phyloP scores from a whole-genome alignment of 495 filamentous ascomycete species.

The Bacidia rubella region DNA sequence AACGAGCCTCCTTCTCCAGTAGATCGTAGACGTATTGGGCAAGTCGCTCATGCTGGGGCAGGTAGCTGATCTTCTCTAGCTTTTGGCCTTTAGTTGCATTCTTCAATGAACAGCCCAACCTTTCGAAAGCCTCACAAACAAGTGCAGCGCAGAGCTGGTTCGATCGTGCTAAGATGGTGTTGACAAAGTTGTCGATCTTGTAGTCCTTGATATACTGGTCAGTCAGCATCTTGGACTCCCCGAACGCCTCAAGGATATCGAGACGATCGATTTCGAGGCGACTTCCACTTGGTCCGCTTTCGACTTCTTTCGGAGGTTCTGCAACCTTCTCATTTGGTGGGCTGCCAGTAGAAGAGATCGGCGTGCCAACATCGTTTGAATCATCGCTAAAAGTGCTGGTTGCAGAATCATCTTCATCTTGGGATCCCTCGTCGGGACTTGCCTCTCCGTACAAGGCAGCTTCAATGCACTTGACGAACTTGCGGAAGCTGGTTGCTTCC shows the following conservation, averaged over 20 bases:
- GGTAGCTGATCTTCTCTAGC: constrained; percentile 23
- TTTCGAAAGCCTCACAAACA: constrained; percentile 32
- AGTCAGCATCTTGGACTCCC: constrained; percentile 22
- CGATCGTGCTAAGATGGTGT: constrained; percentile 19
- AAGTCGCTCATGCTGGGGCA: constrained; percentile 23
- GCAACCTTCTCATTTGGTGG: background rate
- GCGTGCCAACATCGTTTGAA: background rate
- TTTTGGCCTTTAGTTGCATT: constrained; percentile 23
- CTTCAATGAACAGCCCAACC: constrained; percentile 26
- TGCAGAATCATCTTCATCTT: background rate
- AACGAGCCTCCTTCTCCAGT: constrained; percentile 28
- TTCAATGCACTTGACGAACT: constrained; percentile 17
- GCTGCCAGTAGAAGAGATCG: background rate
- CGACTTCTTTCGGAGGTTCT: background rate
- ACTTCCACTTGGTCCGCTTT: constrained; percentile 4
- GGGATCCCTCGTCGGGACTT: too few relatives aligned
- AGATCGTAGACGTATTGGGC: constrained; percentile 29
- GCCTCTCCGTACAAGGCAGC: background rate
- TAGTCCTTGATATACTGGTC: constrained; percentile 29
- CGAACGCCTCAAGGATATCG: constrained; percentile 22
- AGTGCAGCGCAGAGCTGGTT: constrained; percentile 28
- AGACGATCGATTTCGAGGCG: constrained; percentile 18
- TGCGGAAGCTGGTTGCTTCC: constrained; percentile 21
- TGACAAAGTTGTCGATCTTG: constrained; percentile 23
- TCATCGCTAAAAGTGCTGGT: background rate